Conservation (phyloP, 1,284 basidiomycete genomes). For the Puccinia sorghi region DNA sequence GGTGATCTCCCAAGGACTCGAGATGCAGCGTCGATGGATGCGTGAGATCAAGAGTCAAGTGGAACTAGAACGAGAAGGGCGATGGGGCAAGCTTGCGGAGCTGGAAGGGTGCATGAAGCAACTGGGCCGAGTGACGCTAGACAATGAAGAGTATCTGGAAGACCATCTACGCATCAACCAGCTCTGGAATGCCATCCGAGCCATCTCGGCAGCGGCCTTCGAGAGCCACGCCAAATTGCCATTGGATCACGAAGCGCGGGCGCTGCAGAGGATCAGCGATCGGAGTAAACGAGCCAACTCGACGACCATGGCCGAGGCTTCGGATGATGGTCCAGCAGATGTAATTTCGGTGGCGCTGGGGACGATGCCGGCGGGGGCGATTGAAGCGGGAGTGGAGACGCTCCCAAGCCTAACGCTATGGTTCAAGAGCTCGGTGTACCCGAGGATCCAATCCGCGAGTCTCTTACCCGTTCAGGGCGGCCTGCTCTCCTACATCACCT, state of each 20-base stretch:
- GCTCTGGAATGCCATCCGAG: slow-evolving; percentile 61
- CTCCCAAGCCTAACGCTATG: slow-evolving; percentile 83
- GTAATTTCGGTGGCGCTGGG: slow-evolving; percentile 29
- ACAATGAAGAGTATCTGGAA: slow-evolving; percentile 84
- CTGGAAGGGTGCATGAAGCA: slow-evolving; percentile 85
- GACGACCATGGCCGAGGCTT: slow-evolving; percentile 56
- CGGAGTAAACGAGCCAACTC: slow-evolving; percentile 66
- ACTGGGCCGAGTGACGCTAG: slow-evolving; percentile 83
- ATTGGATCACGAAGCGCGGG: slow-evolving; percentile 85
- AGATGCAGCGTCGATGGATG: slow-evolving; percentile 94
- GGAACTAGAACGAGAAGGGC: slow-evolving; percentile 92
- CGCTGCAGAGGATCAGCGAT: slow-evolving; percentile 70
- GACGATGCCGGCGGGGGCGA: slow-evolving; percentile 5
- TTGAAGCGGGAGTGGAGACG: slow-evolving; percentile 77
- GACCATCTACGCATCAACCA: slow-evolving; percentile 84
- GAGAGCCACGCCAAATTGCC: slow-evolving; percentile 68
- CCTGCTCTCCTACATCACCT: slow-evolving; percentile 81
- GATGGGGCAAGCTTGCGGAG: slow-evolving; percentile 90
- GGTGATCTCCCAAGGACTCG: slow-evolving; percentile 93
- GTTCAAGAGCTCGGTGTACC: slow-evolving; percentile 82
- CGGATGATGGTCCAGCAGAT: slow-evolving; percentile 69
- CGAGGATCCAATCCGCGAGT: slow-evolving; percentile 80
- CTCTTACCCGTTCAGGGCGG: slow-evolving; percentile 89
- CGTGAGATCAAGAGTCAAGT: slow-evolving; percentile 93
- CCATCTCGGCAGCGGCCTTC: slow-evolving; percentile 59